phyloP scores from a whole-genome alignment of 768 basidiomycete species.

The Lentinula sp. region DNA sequence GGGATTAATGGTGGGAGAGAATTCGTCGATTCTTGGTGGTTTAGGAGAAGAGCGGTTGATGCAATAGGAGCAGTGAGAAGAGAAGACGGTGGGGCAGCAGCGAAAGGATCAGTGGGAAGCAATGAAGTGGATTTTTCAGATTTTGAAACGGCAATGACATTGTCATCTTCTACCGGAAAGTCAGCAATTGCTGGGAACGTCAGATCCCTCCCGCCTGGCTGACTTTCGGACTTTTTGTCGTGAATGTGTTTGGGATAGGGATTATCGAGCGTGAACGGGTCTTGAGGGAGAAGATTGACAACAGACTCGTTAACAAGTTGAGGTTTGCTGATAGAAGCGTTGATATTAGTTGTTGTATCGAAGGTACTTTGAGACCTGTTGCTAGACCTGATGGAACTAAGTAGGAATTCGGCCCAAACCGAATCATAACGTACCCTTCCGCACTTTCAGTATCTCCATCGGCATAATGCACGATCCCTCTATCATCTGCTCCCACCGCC shows the following conservation, averaged over 20 bases:
- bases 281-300: background rate
- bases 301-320: background rate
- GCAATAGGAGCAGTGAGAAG: background rate
- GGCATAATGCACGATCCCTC: background rate
- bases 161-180: background rate
- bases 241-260: background rate
- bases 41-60: background rate
- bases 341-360: background rate
- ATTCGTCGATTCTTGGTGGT: background rate
- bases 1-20: no score
- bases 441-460: background rate
- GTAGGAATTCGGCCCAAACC: background rate
- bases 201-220: background rate
- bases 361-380: background rate
- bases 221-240: background rate
- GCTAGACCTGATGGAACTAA: no score
- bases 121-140: background rate
- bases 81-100: background rate
- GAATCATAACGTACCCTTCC: background rate
- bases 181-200: background rate
- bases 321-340: background rate
- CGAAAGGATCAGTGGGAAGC: background rate
- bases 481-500: background rate
- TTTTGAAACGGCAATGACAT: background rate
- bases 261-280: conserved; percentile 4